A percentile compares a stretch with the other conserved stretches of the same genome.
Conservation (phyloP, 495 filamentous ascomycete genomes). For the Filosporella fistucella region DNA sequence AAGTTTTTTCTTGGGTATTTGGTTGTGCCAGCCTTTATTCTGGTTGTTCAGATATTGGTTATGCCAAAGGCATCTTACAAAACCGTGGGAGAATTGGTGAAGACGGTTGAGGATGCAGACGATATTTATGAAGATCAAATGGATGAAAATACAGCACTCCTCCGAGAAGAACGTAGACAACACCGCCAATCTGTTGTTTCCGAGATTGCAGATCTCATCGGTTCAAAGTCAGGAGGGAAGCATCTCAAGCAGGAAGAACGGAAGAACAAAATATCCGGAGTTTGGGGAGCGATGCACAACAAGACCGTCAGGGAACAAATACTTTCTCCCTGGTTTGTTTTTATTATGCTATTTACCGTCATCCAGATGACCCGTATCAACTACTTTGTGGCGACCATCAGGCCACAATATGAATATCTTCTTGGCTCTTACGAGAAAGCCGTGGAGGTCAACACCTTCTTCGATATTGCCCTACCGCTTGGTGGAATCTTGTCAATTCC, state of each 20-base stretch:
- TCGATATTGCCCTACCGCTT: constrained; percentile 83
- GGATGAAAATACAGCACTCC: constrained; percentile 51
- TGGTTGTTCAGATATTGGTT: constrained; percentile 62
- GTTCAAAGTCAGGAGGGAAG: constrained; percentile 51
- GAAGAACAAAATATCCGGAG: constrained; percentile 61
- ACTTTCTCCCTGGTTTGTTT: constrained; percentile 75
- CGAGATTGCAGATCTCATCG: constrained; percentile 72
- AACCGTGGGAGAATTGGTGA: constrained; percentile 78
- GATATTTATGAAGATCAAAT: constrained; percentile 52
- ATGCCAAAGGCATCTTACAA: constrained; percentile 85
- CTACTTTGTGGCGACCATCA: constrained; percentile 93
- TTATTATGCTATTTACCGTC: constrained; percentile 84
- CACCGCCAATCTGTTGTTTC: constrained; percentile 64
- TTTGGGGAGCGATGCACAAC: constrained; percentile 89
- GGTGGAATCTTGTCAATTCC: constrained; percentile 83
- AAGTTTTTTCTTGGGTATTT: constrained; percentile 78
- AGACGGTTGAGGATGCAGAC: constrained; percentile 52
- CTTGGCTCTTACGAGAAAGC: constrained; percentile 57
- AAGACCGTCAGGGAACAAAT: constrained; percentile 71
- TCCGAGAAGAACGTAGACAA: constrained; percentile 57
- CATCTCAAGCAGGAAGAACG: constrained; percentile 48
- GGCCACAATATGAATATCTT: constrained; percentile 77
- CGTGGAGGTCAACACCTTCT: constrained; percentile 70
- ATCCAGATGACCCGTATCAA: constrained; percentile 95
- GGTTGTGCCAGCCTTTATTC: constrained; percentile 65